Evolutionary conservation across 345 rosid genomes (phyloP).

Genomic region (Salix purpurea): DNA sequence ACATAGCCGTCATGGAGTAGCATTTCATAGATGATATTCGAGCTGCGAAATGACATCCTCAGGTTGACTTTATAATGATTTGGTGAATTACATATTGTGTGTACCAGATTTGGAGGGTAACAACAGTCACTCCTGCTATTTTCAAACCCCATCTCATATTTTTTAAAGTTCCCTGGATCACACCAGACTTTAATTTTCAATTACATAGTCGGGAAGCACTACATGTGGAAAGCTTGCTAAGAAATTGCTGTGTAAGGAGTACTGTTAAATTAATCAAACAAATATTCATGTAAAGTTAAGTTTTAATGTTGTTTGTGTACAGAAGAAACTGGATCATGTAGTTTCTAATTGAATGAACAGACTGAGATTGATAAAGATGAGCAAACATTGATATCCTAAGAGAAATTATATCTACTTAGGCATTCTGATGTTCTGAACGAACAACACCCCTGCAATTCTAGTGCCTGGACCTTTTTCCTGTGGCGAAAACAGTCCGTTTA

Average conservation of each 20-base stretch:
- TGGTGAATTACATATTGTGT: not conserved
- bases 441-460: not conserved
- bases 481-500: not conserved
- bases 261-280: too few species aligned
- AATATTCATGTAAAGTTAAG: not conserved
- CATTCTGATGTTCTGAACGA: too few species aligned
- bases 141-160: not conserved
- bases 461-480: not conserved
- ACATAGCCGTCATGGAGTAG: not conserved
- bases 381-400: not conserved
- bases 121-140: not conserved
- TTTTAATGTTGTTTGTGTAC: not conserved
- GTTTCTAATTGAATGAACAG: not conserved
- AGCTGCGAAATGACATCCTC: not conserved
- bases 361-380: not conserved
- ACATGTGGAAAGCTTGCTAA: not conserved
- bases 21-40: not conserved
- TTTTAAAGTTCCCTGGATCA: not conserved
- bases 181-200: not conserved
- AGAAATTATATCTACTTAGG: not conserved
- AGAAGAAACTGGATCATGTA: not conserved
- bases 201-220: not conserved
- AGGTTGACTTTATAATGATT: not conserved
- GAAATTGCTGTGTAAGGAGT: not conserved
- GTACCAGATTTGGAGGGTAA: not conserved